Evolutionary conservation across 805 yeast genomes (phyloP).

Genomic region (Pichia nakasei): DNA sequence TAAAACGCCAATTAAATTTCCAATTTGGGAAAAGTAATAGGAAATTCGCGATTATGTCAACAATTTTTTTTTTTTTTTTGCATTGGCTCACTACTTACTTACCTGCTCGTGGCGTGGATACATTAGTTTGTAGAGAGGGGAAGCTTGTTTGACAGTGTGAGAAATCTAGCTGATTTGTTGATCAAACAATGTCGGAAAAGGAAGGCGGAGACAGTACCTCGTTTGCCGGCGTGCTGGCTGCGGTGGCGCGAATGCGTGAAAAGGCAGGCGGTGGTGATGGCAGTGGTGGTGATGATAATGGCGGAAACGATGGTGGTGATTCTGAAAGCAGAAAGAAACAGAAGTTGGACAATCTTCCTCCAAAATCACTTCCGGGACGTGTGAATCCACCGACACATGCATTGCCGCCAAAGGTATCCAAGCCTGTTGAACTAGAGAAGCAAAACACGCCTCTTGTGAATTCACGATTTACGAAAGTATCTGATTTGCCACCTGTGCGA

Average conservation of each 20-base stretch:
- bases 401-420: conserved; percentile 7
- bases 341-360: background rate
- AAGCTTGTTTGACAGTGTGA: too few relatives aligned
- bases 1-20: background rate
- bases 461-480: too few relatives aligned
- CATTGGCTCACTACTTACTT: too few relatives aligned
- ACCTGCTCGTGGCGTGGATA: too few relatives aligned
- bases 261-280: background rate
- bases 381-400: background rate
- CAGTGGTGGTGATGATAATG: too few relatives aligned
- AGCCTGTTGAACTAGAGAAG: background rate
- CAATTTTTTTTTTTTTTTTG: too few relatives aligned
- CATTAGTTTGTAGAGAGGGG: too few relatives aligned
- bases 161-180: too few relatives aligned
- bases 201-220: background rate
- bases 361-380: background rate
- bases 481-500: background rate
- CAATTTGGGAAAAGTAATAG: background rate
- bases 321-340: conserved; percentile 6
- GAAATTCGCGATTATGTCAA: background rate
- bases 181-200: background rate
- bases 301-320: too few relatives aligned
- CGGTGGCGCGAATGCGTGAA: background rate
- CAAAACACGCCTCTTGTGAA: too few relatives aligned
- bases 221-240: background rate